These are phyloP conservation scores for Rhododendron ovatum DNA, from an alignment of 148 eudicot genomes.

Conservation along the genomic window DNA sequence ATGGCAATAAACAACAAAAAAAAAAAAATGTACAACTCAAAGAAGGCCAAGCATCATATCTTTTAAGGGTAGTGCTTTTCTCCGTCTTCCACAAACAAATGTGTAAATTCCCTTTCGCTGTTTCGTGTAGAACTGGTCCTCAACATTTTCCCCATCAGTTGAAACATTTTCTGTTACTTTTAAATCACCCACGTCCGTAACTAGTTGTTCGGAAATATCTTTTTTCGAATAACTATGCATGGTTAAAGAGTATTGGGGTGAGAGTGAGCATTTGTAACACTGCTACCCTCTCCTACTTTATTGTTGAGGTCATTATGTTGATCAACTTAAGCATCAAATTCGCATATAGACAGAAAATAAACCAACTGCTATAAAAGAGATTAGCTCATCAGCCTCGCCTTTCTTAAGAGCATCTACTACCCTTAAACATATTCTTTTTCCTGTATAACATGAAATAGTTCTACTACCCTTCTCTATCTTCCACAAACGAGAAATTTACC, in stretches of 20 bases:
- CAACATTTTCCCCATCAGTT: conserved; percentile 33
- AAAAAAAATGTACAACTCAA: no score
- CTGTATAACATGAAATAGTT: no score
- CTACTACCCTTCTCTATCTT: no score
- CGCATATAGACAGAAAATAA: conserved; percentile 12
- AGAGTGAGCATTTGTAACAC: conserved; percentile 19
- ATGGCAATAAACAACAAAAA: no score
- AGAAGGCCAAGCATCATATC: no score
- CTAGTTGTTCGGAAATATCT: conserved; percentile 40
- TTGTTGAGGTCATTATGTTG: conserved; percentile 26
- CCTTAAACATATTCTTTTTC: no score
- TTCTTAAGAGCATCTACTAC: background rate
- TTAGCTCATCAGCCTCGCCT: background rate
- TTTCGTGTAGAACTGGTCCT: conserved; percentile 23
- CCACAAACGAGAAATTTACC: no score
- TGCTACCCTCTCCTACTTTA: conserved; percentile 33
- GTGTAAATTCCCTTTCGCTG: no score
- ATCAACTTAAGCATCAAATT: conserved; percentile 37
- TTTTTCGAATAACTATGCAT: conserved; percentile 18
- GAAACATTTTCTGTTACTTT: conserved; percentile 37
- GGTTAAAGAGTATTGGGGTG: conserved; percentile 22
- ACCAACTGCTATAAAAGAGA: background rate
- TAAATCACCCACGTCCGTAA: conserved; percentile 40
- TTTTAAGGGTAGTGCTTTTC: no score
- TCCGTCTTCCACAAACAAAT: no score